Base-by-base conservation (phyloP, 225 moss, liverwort and hornwort species). In the Physcomitrellopsis africana region DNA sequence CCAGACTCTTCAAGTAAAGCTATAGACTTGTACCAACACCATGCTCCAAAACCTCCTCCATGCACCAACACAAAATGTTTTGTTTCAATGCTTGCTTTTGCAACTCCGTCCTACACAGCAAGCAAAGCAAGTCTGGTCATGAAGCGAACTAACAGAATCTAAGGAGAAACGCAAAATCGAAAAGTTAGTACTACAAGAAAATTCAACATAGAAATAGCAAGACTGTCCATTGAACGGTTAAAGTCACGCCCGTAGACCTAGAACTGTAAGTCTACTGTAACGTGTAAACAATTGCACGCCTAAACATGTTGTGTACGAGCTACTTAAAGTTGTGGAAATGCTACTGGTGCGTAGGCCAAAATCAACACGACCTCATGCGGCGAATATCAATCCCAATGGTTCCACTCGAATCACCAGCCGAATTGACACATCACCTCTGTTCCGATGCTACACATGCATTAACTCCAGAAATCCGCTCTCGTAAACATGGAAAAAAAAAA, bases 1-100 rank as follows among this genome's bases (percentile, higher is more conserved):
- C 96, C 94, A 55, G 91, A 86, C 81, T 94, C 94, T 75, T 94
- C 89, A 26, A 97, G 76, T 19, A 97, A 83, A 32, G 96, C 92
- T 14, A 97, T 97, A 13, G 88, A 86, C 62, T 97, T 97, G 74
- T 97, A 97, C 96, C 96, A 97, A 78, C 92, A 97, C 96, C 96
- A 97, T 58, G 96, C 96, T 76, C 96, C 96, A 3, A 94, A 77
- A 57, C 96, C 96, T 54, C 96, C 96, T 75, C 96, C 96, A 75
- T 97, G 96, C 45, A 97, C 86, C 63, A 97, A 70, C 5, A 97
- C 91, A 82, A 97, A 94, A 77, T 97, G 96, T 82, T 91, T 97
- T 15, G 96, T 86, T 73, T 90, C 89, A 60, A 94, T 70, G 57
- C 69, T 79, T 43, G 87, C 85, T 79, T 88, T 78, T 32, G 73